Percentiles rank a stretch among this genome's conserved stretches.
Conservation (phyloP, 163 green algal species). For the Smithsoniella earleae region DNA sequence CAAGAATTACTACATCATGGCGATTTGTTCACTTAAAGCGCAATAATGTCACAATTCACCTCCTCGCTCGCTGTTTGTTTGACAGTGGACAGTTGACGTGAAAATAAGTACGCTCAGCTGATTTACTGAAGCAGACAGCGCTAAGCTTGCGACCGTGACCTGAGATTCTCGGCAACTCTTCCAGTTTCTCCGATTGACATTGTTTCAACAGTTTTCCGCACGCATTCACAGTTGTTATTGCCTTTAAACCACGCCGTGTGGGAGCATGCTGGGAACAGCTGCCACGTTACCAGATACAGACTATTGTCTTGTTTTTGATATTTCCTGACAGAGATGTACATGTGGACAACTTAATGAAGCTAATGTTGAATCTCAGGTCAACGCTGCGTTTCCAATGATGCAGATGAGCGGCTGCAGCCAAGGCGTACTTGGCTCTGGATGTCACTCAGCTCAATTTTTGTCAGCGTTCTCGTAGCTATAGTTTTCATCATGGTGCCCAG, state of each 20-base stretch:
- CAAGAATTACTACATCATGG: neutral
- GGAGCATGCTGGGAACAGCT: neutral
- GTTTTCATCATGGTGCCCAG: conserved; percentile 3
- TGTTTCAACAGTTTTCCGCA: too few species aligned
- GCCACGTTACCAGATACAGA: neutral
- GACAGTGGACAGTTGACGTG: too few species aligned
- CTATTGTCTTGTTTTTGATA: neutral
- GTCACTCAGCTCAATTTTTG: neutral
- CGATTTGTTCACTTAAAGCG: too few species aligned
- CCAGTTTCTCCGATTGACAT: too few species aligned
- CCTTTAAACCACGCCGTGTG: neutral
- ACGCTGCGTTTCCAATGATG: neutral
- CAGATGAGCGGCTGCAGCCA: conserved; percentile 22
- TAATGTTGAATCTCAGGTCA: neutral
- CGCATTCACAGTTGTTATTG: too few species aligned
- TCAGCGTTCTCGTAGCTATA: neutral
- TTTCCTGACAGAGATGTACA: neutral
- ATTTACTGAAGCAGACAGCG: too few species aligned
- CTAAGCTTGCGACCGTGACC: too few species aligned
- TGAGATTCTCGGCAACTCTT: too few species aligned
- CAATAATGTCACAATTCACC: neutral
- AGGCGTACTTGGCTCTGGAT: neutral
- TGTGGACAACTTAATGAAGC: too few species aligned
- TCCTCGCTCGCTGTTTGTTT: neutral
- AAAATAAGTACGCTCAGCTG: too few species aligned